Base-by-base conservation (phyloP, 768 basidiomycete genomes). In the Chalciporus piperatus region DNA sequence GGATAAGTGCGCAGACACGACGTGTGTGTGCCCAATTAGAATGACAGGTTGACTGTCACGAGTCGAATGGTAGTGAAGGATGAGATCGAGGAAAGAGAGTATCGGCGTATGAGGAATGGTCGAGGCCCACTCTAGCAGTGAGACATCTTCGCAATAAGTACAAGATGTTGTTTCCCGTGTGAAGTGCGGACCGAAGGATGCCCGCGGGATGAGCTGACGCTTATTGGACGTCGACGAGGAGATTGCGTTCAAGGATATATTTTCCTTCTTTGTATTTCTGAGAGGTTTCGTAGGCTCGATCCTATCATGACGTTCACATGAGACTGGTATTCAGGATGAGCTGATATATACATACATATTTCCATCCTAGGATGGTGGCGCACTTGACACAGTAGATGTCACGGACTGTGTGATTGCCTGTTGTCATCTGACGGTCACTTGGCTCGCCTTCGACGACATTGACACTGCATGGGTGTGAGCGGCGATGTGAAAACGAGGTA, bases 251-350 rank as follows among this genome's bases (percentile, higher is more conserved):
- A 56, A 99, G 89, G 68, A 99, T 98, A 71, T 83, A 97, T 76
- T 94, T 94, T 66, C 94, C 93, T 75, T 99, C 96, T 68, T 99
- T 99, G 79, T 98, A 99, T 71, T 88, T 92, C 80, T 99, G 95
- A 8, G 84, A 79, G 11, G 77, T 66, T 65, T 98, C 95, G 66
- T 85, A 97, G 14, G 96, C 96, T 50, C 83, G 83, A 69, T 97
- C 96, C 96, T 97, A 62, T 41, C n/a, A 44, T 45, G 17, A 45
- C 45, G 12, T 40, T 48, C 28, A 42, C 25, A 40, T 47, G 48
- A 56, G 54, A 47, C 22, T 22, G 4, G 39, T 6, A 33, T 17
- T 32, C 28, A 28, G 8, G 41, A 16, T 27, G 27, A 25, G 11
- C 14, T 42, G 28, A 48, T 2, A 30, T 20, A 22, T 32, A 64